These are phyloP conservation scores for Bacidia gigantensis DNA, from an alignment of 495 filamentous ascomycete species.

Conservation along the genomic window DNA sequence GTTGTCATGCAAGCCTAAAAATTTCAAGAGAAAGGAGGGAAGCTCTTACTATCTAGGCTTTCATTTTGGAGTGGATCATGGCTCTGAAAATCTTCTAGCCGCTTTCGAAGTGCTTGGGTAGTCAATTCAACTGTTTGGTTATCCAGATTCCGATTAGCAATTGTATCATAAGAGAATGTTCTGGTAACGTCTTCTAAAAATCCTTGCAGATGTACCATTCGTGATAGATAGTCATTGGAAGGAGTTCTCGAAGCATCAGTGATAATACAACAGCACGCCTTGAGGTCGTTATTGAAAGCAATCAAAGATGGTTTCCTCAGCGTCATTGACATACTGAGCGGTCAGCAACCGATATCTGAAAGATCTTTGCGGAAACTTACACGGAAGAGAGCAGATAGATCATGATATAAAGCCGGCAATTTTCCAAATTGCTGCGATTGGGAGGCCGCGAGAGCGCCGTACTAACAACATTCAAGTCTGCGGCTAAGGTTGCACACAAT, in stretches of 20 bases:
- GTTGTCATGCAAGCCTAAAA: background rate
- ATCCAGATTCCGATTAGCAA: background rate
- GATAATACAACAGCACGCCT: background rate
- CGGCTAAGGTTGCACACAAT: conserved; percentile 4
- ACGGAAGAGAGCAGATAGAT: conserved; percentile 2
- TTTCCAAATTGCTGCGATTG: background rate
- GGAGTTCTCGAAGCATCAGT: background rate
- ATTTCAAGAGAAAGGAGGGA: background rate
- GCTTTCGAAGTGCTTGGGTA: background rate
- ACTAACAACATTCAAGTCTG: conserved; percentile 14
- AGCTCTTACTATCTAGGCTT: background rate
- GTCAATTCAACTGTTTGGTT: background rate
- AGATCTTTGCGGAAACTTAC: background rate
- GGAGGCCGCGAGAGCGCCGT: conserved; percentile 1
- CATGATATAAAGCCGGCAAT: background rate
- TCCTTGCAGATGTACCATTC: background rate
- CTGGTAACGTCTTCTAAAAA: conserved; percentile 2
- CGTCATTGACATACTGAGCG: conserved; percentile 1
- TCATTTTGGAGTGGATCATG: background rate
- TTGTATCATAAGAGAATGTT: conserved; percentile 4
- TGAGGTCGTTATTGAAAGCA: background rate
- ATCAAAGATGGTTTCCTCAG: conserved; percentile 5
- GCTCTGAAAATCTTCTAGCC: background rate
- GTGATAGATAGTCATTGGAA: conserved; percentile 1
- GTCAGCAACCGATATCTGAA: background rate